Evolutionary conservation across 2,329 filamentous ascomycete genomes (phyloP), one percentile per base, ranked within the genome.

Genomic region (Sporothrix brasiliensis): DNA sequence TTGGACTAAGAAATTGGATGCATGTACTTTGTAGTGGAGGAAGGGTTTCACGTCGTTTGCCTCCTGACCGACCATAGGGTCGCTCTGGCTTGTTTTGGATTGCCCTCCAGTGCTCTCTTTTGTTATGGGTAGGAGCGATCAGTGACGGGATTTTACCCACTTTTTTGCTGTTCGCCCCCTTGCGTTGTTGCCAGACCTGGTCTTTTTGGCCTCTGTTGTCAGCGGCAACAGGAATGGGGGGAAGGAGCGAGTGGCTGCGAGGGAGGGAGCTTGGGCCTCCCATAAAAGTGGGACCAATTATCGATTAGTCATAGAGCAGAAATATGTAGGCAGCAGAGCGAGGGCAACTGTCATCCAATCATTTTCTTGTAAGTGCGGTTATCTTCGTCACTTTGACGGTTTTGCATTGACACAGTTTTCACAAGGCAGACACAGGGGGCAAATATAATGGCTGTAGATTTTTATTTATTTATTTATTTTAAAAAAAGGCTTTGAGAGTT

Each of bases 191-290:
- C 16, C 11, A 21, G 10, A 61, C 49, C 47, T 50, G 49, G 58
- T 65, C 68, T 66, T 58, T 52, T 49, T 24, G 44, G 19, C 27
- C 49, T 7, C 34, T 61, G 69, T 70, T 68, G 69, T 68, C 69
- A 70, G 63, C 56, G 69, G 69, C 69, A 70, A 70, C 69, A 63
- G 63, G 44, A 41, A 53, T 60, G 52, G 65, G 53, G 30, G 58
- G 58, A 63, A 27, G 10, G 58, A 63, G 41, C 39, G 34, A 61
- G 56, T 34, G 56, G n/a, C 34, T n/a, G 34, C 10, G 60, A 63
- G 41, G 60, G 60, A 63, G 60, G 60, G 60, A 63, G 60, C 60
- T 63, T 65, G 44, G 61, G 61, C 44, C 61, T 50, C 24, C 24
- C 39, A 63, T 47, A 47, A 16, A 63, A 27, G 65, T 54, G 65